phyloP scores from a whole-genome alignment of 2,329 filamentous ascomycete species.

The Pyrenophora graminea region DNA sequence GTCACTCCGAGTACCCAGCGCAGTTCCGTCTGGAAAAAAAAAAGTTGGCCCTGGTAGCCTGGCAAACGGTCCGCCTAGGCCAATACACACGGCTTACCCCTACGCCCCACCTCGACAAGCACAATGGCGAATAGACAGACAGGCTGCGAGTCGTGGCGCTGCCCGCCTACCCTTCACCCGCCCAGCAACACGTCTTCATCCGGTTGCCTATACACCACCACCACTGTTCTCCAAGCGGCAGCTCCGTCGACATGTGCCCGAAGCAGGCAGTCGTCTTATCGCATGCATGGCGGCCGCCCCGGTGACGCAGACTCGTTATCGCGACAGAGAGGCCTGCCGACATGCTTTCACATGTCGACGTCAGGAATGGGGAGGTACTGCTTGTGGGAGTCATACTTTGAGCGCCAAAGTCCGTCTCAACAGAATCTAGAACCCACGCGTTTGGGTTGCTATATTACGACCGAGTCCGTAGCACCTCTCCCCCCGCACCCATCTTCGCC shows the following conservation, averaged over 20 bases:
- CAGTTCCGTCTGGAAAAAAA: conserved; percentile 15
- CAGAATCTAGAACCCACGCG: conserved; percentile 5
- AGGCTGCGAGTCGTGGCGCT: conserved; percentile 10
- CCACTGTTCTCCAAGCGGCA: conserved; percentile 14
- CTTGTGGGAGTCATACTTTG: conserved; percentile 8
- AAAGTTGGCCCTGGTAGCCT: conserved; percentile 5
- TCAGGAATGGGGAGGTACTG: not conserved
- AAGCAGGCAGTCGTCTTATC: conserved; percentile 2
- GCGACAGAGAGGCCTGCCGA: conserved; percentile 1
- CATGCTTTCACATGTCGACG: conserved; percentile 10
- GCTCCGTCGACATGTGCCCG: conserved; percentile 5
- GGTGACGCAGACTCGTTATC: conserved; percentile 4
- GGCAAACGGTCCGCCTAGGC: conserved; percentile 24
- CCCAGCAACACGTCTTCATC: conserved; percentile 5
- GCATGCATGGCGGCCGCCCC: conserved; percentile 1
- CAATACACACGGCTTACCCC: conserved; percentile 1
- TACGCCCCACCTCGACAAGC: not conserved
- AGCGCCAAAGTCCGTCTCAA: conserved; percentile 6
- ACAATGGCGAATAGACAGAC: conserved; percentile 15
- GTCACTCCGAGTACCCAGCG: conserved; percentile 18
- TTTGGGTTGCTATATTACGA: not conserved
- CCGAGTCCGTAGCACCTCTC: too few species aligned
- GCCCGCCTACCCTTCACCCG: conserved; percentile 8
- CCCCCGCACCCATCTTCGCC: too few species aligned
- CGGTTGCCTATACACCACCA: conserved; percentile 26